These are phyloP conservation scores for Chondrus crispus DNA, from an alignment of 23 red algal species.

Conservation along the genomic window DNA sequence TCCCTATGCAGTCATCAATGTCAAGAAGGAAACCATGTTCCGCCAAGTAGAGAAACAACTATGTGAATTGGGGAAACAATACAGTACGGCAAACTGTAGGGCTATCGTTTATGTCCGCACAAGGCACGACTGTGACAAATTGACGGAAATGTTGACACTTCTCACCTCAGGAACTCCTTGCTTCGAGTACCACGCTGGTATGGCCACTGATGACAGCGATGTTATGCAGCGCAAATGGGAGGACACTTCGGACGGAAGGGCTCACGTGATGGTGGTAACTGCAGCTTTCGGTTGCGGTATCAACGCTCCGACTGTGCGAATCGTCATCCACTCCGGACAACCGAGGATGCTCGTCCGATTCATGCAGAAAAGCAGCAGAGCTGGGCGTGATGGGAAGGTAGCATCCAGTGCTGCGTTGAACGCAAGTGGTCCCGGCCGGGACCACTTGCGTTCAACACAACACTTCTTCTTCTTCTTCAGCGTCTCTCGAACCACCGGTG, in stretches of 20 bases:
- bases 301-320: conserved; percentile 76
- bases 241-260: neutral
- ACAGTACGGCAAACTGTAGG: neutral
- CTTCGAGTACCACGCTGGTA: neutral
- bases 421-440: no score
- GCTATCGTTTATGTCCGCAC: neutral
- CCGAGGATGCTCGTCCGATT: conserved; percentile 70
- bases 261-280: conserved; percentile 72
- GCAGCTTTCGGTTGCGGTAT: conserved; percentile 97
- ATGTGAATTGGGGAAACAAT: neutral
- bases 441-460: neutral
- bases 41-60: neutral
- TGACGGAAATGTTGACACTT: neutral
- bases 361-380: conserved; percentile 83
- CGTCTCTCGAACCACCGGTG: no score
- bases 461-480: no score
- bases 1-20: neutral
- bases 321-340: conserved; percentile 77
- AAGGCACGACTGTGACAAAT: neutral
- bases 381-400: conserved; percentile 79
- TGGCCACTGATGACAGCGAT: neutral
- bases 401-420: conserved; percentile 32
- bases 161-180: no score
- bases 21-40: neutral
- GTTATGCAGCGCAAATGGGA: neutral